phyloP scores from a whole-genome alignment of 164 flowering plant species.

The Saururus chinensis region DNA sequence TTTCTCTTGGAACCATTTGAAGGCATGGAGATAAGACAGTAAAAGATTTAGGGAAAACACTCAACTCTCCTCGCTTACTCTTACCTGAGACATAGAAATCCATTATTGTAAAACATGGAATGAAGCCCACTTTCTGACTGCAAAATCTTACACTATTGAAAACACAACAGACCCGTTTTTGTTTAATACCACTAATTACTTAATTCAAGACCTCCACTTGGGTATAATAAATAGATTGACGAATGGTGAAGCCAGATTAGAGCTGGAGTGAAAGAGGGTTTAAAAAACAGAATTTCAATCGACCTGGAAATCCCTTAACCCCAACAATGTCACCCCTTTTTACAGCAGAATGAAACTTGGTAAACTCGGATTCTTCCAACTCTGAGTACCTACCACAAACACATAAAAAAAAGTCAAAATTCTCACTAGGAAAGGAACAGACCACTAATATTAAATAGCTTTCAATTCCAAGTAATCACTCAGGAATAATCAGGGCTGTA shows the following conservation, averaged over 20 bases:
- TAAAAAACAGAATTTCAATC: background rate
- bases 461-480: no score
- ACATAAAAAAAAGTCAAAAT: background rate
- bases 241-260: no score
- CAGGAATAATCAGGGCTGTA: no score
- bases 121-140: background rate
- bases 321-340: constrained; percentile 98
- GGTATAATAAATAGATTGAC: no score
- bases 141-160: background rate
- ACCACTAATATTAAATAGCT: no score
- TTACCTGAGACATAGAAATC: constrained; percentile 37
- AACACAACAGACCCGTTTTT: background rate
- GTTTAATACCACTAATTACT: no score
- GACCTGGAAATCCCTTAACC: constrained; percentile 88
- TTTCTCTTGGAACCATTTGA: constrained; percentile 92
- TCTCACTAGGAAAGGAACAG: background rate
- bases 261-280: background rate
- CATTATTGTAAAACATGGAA: background rate
- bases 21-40: constrained; percentile 74
- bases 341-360: constrained; percentile 55
- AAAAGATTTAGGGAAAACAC: constrained; percentile 73
- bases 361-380: constrained; percentile 59
- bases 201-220: no score
- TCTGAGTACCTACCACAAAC: constrained; percentile 42
- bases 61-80: constrained; percentile 84